Base-by-base conservation (phyloP, 495 filamentous ascomycete genomes). In the Aspergillus indologenus region DNA sequence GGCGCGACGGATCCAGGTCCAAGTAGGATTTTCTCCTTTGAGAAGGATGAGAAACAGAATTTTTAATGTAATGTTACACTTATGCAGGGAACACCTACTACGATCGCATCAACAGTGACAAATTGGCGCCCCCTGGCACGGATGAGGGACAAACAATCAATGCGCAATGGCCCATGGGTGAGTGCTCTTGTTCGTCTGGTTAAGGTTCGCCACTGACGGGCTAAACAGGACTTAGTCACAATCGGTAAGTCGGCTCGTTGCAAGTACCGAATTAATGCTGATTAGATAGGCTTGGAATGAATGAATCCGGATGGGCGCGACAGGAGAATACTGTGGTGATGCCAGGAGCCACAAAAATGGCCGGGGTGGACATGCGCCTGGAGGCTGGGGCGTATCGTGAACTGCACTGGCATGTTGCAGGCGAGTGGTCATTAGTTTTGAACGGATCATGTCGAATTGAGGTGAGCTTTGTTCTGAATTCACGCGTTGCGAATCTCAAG, bases 341-440 rank as follows among this genome's bases (percentile, higher is more conserved):
- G 60, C 88, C 89, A 0, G 76, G 73, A 29, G 85, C 87, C 15
- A 85, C 72, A 9, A 78, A 78, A 53, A 88, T 92, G 83, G 87
- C 89, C 1, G 89, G 89, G 51, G 89, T 91, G 1, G 83, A 91
- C 62, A 92, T 92, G 89, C 80, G 87, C 24, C 81, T 92, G 4
- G 83, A 82, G 47, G 81, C 85, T 3, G 73, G 80, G 43, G 85
- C 79, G 0, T 89, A 89, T 61, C 81, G 87, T 2, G 87, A 90
- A 60, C 73, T 90, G 20, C 87, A 90, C 65, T 90, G 87, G 87
- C 87, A 90, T 61, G 84, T 84, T 18, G 83, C 86, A 0, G 75
- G 68, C 53, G 87, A 90, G 65, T 89, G 87, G 87, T 79, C 83
- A 1, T 63, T 85, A 23, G 75, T 90, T 0, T 61, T 90, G 50